Percentiles rank a stretch among this genome's conserved stretches.
Conservation (phyloP, 2,329 filamentous ascomycete genomes). For the Paracoccidioides lutzii region DNA sequence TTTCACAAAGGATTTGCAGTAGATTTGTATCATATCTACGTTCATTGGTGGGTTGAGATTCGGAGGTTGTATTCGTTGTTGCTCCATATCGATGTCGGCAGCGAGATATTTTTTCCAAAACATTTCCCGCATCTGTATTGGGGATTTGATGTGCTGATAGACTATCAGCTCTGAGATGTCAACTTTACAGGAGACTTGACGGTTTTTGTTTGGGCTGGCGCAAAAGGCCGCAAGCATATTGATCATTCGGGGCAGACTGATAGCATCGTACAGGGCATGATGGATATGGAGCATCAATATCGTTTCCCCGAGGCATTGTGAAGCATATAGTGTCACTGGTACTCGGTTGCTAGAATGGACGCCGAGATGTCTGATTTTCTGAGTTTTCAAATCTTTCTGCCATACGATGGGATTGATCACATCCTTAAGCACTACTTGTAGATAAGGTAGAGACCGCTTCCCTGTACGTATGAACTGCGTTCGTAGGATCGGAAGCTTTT, state of each 20-base stretch:
- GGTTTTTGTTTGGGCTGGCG: slow-evolving; percentile 14
- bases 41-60: not conserved
- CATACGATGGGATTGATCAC: slow-evolving; percentile 23
- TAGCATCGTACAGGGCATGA: slow-evolving; percentile 77
- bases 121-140: slow-evolving; percentile 20
- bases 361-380: slow-evolving; percentile 10
- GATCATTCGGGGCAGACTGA: slow-evolving; percentile 58
- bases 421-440: slow-evolving; percentile 49
- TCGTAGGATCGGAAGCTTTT: slow-evolving; percentile 50
- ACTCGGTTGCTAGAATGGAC: slow-evolving; percentile 11
- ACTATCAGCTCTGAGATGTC: slow-evolving; percentile 34
- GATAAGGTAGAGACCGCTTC: slow-evolving; percentile 37
- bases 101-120: slow-evolving; percentile 36
- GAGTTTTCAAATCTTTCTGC: slow-evolving; percentile 9
- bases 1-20: slow-evolving; percentile 38
- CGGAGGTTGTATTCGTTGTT: not conserved
- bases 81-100: not conserved
- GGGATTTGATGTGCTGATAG: slow-evolving; percentile 17
- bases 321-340: slow-evolving; percentile 25
- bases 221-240: slow-evolving; percentile 37
- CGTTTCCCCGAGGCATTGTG: slow-evolving; percentile 20
- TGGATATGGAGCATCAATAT: slow-evolving; percentile 51
- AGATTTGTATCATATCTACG: slow-evolving; percentile 19
- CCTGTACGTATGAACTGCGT: slow-evolving; percentile 50
- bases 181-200: slow-evolving; percentile 10